Percentiles rank a stretch among this genome's conserved stretches.
phyloP scores from a whole-genome alignment of 2,329 filamentous ascomycete genomes.

The Lachnellula hyalina region DNA sequence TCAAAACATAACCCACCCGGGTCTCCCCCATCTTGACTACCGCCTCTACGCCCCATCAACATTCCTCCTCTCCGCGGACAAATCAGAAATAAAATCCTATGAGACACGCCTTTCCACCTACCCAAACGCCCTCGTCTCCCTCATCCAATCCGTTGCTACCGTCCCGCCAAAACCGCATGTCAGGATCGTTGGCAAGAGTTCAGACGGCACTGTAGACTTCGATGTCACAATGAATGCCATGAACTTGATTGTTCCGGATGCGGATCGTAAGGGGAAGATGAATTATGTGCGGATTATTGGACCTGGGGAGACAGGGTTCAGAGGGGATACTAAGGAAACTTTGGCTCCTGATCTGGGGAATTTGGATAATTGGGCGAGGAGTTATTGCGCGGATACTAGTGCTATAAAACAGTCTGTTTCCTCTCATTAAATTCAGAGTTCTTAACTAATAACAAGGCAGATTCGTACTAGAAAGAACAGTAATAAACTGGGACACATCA shows the following conservation, averaged over 20 bases:
- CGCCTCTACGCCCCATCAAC: slow-evolving; percentile 43
- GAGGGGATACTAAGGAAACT: slow-evolving; percentile 31
- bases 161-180: slow-evolving; percentile 52
- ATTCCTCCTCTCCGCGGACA: slow-evolving; percentile 47
- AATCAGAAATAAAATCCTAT: slow-evolving; percentile 42
- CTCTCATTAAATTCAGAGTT: not conserved
- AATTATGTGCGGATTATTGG: slow-evolving; percentile 50
- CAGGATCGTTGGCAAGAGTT: slow-evolving; percentile 40
- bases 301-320: slow-evolving; percentile 44
- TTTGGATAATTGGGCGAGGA: slow-evolving; percentile 22
- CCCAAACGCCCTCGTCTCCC: slow-evolving; percentile 39
- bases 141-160: slow-evolving; percentile 44
- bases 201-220: slow-evolving; percentile 44
- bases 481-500: slow-evolving; percentile 49
- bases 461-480: slow-evolving; percentile 47
- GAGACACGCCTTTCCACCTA: slow-evolving; percentile 45
- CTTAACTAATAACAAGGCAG: slow-evolving; percentile 18
- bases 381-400: slow-evolving; percentile 22
- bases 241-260: slow-evolving; percentile 45
- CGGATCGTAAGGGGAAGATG: slow-evolving; percentile 36
- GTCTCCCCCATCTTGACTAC: slow-evolving; percentile 26
- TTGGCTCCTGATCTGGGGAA: slow-evolving; percentile 9
- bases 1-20: slow-evolving; percentile 12
- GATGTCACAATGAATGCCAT: slow-evolving; percentile 50
- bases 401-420: slow-evolving; percentile 22